Evolutionary conservation across 495 filamentous ascomycete species (phyloP).

Genomic region (Neurospora sp.): DNA sequence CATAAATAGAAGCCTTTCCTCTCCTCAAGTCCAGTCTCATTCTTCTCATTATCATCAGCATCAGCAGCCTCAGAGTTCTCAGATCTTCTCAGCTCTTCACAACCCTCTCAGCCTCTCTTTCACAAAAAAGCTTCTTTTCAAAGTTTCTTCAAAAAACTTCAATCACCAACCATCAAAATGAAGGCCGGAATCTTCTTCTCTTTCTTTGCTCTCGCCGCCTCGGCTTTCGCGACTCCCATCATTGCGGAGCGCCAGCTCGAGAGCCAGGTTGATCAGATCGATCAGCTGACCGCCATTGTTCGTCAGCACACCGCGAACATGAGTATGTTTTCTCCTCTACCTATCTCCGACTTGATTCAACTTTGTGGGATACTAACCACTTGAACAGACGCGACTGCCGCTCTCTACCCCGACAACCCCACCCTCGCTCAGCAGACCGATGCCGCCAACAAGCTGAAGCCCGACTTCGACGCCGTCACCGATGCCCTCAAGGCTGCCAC

Average conservation of each 20-base stretch:
- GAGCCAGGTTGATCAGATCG: constrained; percentile 23
- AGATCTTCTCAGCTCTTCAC: not conserved
- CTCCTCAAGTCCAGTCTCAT: not conserved
- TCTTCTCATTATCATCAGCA: not conserved
- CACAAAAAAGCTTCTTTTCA: not conserved
- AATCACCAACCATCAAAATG: constrained; percentile 17
- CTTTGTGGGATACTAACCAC: not conserved
- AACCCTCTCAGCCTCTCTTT: not conserved
- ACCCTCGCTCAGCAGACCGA: constrained; percentile 13
- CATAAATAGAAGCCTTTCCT: not conserved
- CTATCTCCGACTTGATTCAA: not conserved
- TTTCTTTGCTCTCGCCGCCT: constrained; percentile 25
- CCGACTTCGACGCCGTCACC: constrained; percentile 24
- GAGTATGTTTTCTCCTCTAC: constrained; percentile 15
- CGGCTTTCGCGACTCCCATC: constrained; percentile 24
- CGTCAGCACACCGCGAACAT: constrained; percentile 26
- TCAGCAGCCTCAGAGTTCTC: not conserved
- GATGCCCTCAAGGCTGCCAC: constrained; percentile 20
- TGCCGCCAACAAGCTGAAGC: constrained; percentile 19
- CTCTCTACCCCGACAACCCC: constrained; percentile 17
- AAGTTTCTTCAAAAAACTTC: not conserved
- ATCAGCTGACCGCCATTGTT: constrained; percentile 18
- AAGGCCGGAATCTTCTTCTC: constrained; percentile 23
- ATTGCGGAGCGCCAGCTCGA: constrained; percentile 16
- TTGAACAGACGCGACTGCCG: constrained; percentile 15